Evolutionary conservation across 208 protist species (phyloP), one percentile per base, ranked within the genome.

Genomic region (Crithidia brevicula): DNA sequence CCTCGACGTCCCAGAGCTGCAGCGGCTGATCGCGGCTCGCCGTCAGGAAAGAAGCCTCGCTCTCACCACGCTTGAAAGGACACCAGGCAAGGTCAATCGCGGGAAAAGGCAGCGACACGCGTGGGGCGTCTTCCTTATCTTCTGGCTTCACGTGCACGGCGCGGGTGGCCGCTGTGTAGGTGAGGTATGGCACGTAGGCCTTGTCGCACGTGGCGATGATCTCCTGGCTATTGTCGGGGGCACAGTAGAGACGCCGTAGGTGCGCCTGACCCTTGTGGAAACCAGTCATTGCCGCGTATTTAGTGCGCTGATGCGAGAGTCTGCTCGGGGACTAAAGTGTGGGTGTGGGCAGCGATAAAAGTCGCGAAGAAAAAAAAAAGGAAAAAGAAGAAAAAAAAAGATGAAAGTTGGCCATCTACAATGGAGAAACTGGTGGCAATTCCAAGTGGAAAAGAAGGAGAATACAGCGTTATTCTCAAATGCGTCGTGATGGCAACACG

Each of bases 1-100:
- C 85, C 18, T 88, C 79, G 2, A 73, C 11, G 62, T 95, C 87
- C 88, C 90, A 93, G 50, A 96, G 46, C 65, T 96, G 91, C 51
- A 96, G 61, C 8, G 91, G 91, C 62, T 75, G 75, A 46, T 75
- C 81, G 36, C 58, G 34, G 52, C 81, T 83, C 18, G 81, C 81
- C 6, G 82, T 84, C 33, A 91, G 52, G 62, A 88, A 92, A n/a
- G 78, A 70, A 1, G 88, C 77, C 28, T 85, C 51, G n/a, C 61
- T 74, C 15, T 33, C 31, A 11, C 77, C 82, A 1, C 54, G n/a
- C 66, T 86, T 90, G 75, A 92, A 89, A 16, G 91, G 86, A 51
- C 86, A 94, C 88, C 91, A 96, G 5, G 71, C 67, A 10, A 96
- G 33, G 59, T 92, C 82, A 23, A 80, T 81, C n/a, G 85, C 82